These are phyloP conservation scores for Tilletia indica DNA, from an alignment of 1,284 basidiomycete genomes.

Conservation along the genomic window DNA sequence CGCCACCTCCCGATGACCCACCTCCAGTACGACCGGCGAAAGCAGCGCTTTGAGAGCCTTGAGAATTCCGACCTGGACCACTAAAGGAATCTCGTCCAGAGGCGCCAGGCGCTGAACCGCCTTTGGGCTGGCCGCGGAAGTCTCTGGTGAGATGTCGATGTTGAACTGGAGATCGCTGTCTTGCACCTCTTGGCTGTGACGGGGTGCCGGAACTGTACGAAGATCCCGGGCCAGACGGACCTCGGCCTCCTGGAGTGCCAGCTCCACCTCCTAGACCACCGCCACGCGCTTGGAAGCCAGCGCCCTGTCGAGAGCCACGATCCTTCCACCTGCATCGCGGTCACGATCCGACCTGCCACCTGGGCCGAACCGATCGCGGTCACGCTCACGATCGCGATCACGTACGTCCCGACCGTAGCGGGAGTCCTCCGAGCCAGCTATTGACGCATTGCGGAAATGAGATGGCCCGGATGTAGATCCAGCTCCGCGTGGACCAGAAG, in stretches of 20 bases:
- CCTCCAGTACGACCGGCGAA: background rate
- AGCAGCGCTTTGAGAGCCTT: background rate
- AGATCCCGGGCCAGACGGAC: background rate
- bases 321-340: background rate
- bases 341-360: constrained; percentile 7
- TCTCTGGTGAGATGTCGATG: background rate
- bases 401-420: constrained; percentile 3
- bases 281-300: background rate
- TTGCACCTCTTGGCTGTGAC: background rate
- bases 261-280: background rate
- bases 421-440: background rate
- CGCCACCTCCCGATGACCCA: background rate
- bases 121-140: constrained; percentile 1
- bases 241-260: background rate
- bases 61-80: background rate
- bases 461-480: background rate
- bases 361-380: background rate
- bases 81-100: background rate
- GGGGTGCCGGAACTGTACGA: background rate
- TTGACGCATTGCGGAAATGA: background rate
- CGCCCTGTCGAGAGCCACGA: background rate
- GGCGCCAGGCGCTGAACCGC: background rate
- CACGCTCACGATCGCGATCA: constrained; percentile 3
- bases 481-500: background rate
- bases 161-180: background rate